Conservation (phyloP, 2,329 filamentous ascomycete genomes). For the Reticulascus tulasneorum region DNA sequence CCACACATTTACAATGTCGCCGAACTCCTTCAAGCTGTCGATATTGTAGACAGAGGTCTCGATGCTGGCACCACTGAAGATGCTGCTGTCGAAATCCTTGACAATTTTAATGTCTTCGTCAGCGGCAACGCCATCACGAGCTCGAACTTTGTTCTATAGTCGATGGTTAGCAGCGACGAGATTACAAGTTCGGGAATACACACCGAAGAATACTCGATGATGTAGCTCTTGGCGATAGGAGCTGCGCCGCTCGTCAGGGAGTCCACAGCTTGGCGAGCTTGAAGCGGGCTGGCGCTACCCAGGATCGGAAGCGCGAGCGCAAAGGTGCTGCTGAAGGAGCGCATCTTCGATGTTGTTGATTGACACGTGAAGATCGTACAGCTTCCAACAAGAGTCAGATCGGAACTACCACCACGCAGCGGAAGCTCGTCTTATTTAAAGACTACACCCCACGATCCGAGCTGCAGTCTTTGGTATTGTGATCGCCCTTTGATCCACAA, state of each 20-base stretch:
- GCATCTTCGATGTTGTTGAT: too few relatives aligned
- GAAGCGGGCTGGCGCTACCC: neutral
- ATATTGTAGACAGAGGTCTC: slow-evolving; percentile 22
- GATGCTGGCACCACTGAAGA: slow-evolving; percentile 25
- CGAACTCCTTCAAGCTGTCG: slow-evolving; percentile 27
- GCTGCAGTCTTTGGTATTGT: too few relatives aligned
- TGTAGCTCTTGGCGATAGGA: slow-evolving; percentile 19
- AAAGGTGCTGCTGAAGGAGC: too few relatives aligned
- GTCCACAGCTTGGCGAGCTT: slow-evolving; percentile 1
- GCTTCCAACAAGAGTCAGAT: too few relatives aligned
- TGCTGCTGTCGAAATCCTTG: slow-evolving; percentile 20
- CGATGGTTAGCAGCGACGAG: neutral
- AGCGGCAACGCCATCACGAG: slow-evolving; percentile 17
- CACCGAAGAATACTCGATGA: slow-evolving; percentile 18
- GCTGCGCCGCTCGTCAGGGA: too few relatives aligned
- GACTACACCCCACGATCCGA: too few relatives aligned
- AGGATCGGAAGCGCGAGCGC: slow-evolving; percentile 7
- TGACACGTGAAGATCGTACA: too few relatives aligned
- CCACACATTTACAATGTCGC: slow-evolving; percentile 33
- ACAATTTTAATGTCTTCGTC: slow-evolving; percentile 17
- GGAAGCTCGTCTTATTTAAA: too few relatives aligned
- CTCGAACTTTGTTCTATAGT: slow-evolving; percentile 8
- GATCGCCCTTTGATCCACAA: too few relatives aligned
- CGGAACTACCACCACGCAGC: too few relatives aligned
- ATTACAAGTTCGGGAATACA: too few relatives aligned